Evolutionary conservation across 2,329 filamentous ascomycete genomes (phyloP).

Genomic region (Colletotrichum noveboracense): DNA sequence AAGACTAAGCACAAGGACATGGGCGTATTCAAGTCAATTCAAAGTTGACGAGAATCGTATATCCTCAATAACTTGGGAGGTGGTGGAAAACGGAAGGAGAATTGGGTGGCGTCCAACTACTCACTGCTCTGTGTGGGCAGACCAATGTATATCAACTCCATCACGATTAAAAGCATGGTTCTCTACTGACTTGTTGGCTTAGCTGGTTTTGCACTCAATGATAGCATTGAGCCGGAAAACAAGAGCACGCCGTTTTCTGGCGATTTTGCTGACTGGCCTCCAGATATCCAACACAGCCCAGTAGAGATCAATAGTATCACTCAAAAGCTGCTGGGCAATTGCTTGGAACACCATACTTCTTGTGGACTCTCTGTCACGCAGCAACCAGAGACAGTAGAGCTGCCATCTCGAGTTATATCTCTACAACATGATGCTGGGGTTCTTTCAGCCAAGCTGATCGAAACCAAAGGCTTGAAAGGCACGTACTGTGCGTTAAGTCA

Average conservation of each 20-base stretch:
- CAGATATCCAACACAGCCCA: neutral
- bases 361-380: neutral
- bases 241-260: too few relatives aligned
- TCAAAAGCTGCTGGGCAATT: neutral
- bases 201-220: too few relatives aligned
- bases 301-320: accelerated
- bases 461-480: neutral
- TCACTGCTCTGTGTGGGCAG: neutral
- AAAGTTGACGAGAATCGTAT: neutral
- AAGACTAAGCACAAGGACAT: neutral
- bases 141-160: neutral
- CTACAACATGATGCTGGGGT: neutral
- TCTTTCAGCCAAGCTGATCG: neutral
- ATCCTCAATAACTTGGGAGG: accelerated
- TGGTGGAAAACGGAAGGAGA: too few relatives aligned
- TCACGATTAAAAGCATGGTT: accelerated
- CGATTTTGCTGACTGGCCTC: neutral
- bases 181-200: too few relatives aligned
- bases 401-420: neutral
- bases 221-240: too few relatives aligned
- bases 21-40: accelerated
- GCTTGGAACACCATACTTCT: accelerated
- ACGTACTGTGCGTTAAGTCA: neutral
- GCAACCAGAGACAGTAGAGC: accelerated
- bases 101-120: too few relatives aligned